Evolutionary conservation across 345 rosid genomes (phyloP), one percentile per base, ranked within the genome.

Genomic region (Salix arbutifolia): DNA sequence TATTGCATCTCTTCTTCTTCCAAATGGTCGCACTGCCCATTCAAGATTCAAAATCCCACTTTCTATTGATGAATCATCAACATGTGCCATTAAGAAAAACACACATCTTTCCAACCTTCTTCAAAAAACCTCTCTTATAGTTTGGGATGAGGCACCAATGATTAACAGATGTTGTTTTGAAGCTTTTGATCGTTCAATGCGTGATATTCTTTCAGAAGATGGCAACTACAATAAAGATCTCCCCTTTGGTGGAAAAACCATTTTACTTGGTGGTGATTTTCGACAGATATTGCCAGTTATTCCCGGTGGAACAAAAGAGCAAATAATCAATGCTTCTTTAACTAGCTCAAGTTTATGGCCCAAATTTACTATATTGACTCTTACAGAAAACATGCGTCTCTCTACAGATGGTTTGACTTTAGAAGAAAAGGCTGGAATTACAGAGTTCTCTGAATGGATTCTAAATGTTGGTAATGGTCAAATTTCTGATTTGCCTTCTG

Each of bases 41-140:
- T 78, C 76, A 6, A 48, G 65, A 71, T 77, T 76, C 30, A 56
- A 70, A 12, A 70, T 77, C 16, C 44, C 79, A n/a, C 8, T 77
- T 13, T 18, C 7, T 25, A 19, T 14, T 62, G 18, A 72, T 2
- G n/a, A 65, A 13, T 21, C 13, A 6, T 62, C 48, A 12, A 9
- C 42, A 0, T 72, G 72, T 50, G 3, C 10, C 8, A 37, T 78
- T 6, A 61, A 19, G 35, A 53, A 21, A 72, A 77, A 65, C 6
- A 50, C 7, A 19, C 25, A 52, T 52, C 60, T 19, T 17, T 52
- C n/a, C 1, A 52, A 1, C 8, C 21, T 52, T 13, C 60, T 13
- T 13, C 18, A 52, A 13, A 19, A 6, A 52, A 19, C 33, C 0
- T 31, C 33, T 31, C 33, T 31, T 31, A 31, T 31, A 31, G 33